These are phyloP conservation scores for Myxozyma mucilagina DNA, from an alignment of 805 yeast genomes.

Conservation along the genomic window DNA sequence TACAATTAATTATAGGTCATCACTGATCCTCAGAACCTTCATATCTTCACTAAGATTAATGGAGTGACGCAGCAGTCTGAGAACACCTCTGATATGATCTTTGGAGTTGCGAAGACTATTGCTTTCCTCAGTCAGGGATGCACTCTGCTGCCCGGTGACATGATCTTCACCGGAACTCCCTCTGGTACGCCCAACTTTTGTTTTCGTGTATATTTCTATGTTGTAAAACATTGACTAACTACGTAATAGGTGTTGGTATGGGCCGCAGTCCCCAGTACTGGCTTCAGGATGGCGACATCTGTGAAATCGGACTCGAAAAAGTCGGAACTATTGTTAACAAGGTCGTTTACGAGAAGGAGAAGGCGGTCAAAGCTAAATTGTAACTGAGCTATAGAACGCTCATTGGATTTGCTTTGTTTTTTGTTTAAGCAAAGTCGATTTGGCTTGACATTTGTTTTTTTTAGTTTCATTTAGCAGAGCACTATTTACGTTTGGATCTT, in stretches of 20 bases:
- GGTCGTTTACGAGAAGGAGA: conserved; percentile 41
- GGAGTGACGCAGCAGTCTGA: conserved; percentile 52
- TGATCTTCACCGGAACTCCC: conserved; percentile 60
- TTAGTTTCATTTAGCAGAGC: no score
- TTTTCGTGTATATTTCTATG: background rate
- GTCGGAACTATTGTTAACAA: conserved; percentile 49
- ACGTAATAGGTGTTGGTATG: conserved; percentile 50
- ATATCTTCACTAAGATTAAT: conserved; percentile 47
- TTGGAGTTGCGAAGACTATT: conserved; percentile 47
- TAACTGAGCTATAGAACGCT: background rate
- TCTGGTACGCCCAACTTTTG: conserved; percentile 29
- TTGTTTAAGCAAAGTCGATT: background rate
- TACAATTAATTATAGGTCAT: conserved; percentile 32
- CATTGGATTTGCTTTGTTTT: background rate
- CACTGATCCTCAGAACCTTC: conserved; percentile 42
- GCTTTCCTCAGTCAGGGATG: conserved; percentile 54
- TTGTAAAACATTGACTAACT: background rate
- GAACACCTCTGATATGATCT: conserved; percentile 52
- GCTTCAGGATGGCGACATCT: conserved; percentile 49
- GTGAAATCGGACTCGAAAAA: conserved; percentile 46
- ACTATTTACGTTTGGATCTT: no score
- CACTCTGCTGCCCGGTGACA: conserved; percentile 55
- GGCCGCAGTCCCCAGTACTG: conserved; percentile 49
- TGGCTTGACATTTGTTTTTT: no score
- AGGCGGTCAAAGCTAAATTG: conserved; percentile 34